Percentiles rank a stretch among this genome's conserved stretches.
These are phyloP conservation scores for Neohortaea acidophila DNA, from an alignment of 495 filamentous ascomycete species.

Conservation along the genomic window DNA sequence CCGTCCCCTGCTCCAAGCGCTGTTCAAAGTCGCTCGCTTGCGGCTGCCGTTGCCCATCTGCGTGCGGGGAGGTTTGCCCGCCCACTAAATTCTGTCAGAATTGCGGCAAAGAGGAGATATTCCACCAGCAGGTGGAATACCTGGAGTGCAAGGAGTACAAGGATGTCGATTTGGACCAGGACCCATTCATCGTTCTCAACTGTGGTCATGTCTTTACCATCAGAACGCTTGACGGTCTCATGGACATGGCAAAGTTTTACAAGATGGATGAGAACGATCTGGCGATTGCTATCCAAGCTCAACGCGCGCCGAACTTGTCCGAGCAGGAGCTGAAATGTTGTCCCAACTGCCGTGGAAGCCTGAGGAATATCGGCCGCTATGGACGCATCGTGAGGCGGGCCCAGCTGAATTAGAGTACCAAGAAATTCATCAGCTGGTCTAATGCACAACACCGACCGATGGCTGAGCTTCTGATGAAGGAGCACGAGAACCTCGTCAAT, in stretches of 20 bases:
- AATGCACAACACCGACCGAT: constrained; percentile 37
- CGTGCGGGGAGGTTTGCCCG: constrained; percentile 56
- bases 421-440: constrained; percentile 41
- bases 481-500: constrained; percentile 22
- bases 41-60: constrained; percentile 38
- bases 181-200: constrained; percentile 45
- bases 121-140: constrained; percentile 37
- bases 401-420: constrained; percentile 47
- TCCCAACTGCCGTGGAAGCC: constrained; percentile 46
- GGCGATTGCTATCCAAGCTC: constrained; percentile 30
- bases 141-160: constrained; percentile 35
- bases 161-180: constrained; percentile 41
- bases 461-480: constrained; percentile 26
- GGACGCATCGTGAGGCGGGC: constrained; percentile 49
- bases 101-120: constrained; percentile 33
- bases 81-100: constrained; percentile 38
- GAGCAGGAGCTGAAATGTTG: constrained; percentile 41
- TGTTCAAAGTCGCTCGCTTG: constrained; percentile 44
- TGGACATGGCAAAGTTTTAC: constrained; percentile 48
- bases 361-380: constrained; percentile 50
- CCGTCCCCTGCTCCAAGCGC: constrained; percentile 49
- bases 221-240: constrained; percentile 47
- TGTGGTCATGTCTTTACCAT: constrained; percentile 55
- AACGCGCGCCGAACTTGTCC: constrained; percentile 36
- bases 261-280: constrained; percentile 30